Base-by-base conservation (phyloP, 306 rosid genomes). In the Fagus sylvatica region DNA sequence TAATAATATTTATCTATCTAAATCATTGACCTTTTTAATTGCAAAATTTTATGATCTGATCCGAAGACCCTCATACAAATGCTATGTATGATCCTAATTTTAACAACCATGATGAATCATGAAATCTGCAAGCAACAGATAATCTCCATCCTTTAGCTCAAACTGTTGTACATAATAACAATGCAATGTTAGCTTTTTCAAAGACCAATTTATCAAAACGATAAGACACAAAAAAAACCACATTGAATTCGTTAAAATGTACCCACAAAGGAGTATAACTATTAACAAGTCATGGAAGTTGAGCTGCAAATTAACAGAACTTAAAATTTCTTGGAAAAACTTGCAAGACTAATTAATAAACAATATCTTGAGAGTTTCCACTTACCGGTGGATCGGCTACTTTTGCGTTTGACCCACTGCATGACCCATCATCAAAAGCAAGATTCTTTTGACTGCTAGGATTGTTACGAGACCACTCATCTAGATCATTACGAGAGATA, bases 311-410 rank as follows among this genome's bases (percentile, higher is more conserved):
- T 48, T 39, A 9, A 42, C 5, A 7, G 22, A 30, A 70, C 30
- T 19, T 19, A 75, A 67, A 69, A 57, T 43, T 53, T 51, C 19
- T 16, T 13, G 67, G 69, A 34, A 56, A 62, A 76, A 79, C 69
- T 76, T 71, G 33, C 69, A 69, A 70, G 68, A 53, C 56, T 42
- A 19, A 81, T 75, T 41, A 28, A 19, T 49, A 72, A 74, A 66
- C 69, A 36, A 76, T 2, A 37, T 17, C 59, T 69, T 60, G 74
- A 75, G 73, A 79, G 69, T 37, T 80, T 81, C 67, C 75, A 87
- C 92, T 82, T 83, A 93, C 98, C 70, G 13, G 66, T 69, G 64
- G 79, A 72, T 84, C 81, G 75, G 79, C 61, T 71, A 65, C 70
- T 33, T 60, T 22, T 22, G 28, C 28, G 0, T 22, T 0, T 22